phyloP scores from a whole-genome alignment of 805 yeast genomes.

The Candida krabiensis region DNA sequence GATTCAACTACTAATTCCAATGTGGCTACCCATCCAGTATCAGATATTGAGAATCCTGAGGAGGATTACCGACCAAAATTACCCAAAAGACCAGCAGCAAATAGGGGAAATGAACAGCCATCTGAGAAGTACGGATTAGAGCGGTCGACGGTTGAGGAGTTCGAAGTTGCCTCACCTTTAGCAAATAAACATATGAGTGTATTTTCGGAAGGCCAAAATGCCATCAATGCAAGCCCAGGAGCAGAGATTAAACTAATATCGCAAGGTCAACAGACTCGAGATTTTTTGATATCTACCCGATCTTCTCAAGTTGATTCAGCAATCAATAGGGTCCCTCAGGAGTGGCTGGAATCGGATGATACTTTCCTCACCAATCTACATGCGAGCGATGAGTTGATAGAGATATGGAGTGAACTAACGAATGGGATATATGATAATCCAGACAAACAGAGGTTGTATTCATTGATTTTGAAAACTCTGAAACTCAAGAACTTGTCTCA shows the following conservation, averaged over 20 bases:
- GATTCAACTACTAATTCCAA: too few relatives aligned
- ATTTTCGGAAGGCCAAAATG: not conserved
- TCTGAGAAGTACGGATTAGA: constrained; percentile 10
- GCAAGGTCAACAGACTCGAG: constrained; percentile 5
- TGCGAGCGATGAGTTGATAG: constrained; percentile 19
- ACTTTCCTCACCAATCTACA: constrained; percentile 21
- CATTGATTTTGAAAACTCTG: constrained; percentile 15
- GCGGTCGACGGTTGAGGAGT: constrained; percentile 15
- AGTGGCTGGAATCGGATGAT: constrained; percentile 15
- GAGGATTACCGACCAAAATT: constrained; percentile 9
- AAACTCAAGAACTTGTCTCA: constrained; percentile 10
- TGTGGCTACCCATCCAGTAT: too few relatives aligned
- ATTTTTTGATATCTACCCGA: constrained; percentile 13
- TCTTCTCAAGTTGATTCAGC: constrained; percentile 14
- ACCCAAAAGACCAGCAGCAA: constrained; percentile 12
- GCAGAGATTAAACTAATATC: not conserved
- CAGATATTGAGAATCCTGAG: too few relatives aligned
- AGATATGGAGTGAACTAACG: constrained; percentile 24
- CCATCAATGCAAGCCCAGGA: not conserved
- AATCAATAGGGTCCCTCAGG: constrained; percentile 9
- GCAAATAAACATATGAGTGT: not conserved
- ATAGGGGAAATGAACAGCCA: not conserved
- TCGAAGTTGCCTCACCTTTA: constrained; percentile 13
- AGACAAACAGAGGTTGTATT: constrained; percentile 18
- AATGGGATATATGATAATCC: constrained; percentile 19